Base-by-base conservation (phyloP, 768 basidiomycete genomes). In the Auricularia auricula-judae region DNA sequence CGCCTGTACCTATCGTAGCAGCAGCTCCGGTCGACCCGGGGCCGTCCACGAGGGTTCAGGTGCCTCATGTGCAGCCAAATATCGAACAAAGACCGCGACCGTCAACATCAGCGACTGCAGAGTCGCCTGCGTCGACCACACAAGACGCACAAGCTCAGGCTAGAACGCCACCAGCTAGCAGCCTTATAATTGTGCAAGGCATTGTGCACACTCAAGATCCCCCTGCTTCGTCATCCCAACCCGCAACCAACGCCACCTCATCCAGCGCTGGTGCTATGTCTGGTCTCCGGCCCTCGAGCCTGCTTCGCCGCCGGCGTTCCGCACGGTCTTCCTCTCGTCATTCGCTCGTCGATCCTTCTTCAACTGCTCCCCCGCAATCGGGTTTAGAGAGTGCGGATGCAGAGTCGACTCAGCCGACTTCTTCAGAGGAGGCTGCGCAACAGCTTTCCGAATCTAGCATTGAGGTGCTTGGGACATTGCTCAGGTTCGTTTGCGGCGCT, bases 391-490 rank as follows among this genome's bases (percentile, higher is more conserved):
- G 23, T 1, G 34, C 56, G 56, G 23, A 21, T 34, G 23, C 56
- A 34, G 56, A 23, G 4, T 10, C 56, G 4, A 12, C 23, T 5
- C 14, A 14, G 18, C 23, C 39, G 16, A 34, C n/a, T 61, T 56
- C 65, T 23, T 11, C 63, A n/a, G 66, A 66, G 34, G 64, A 65
- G 16, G 36, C 44, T 14, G 60, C 64, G 16, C 43, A 58, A 33
- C 61, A 62, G 33, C 36, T 67, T 18, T 65, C 66, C 16, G 39
- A 61, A n/a, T 62, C 61, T 21, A 90, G 89, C 71, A 88, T 91
- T 54, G 89, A 91, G 69, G 88, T 92, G 11, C 76, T 92, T 35
- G 90, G 89, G 29, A 91, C 89, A n/a, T 73, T 92, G 16, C 77
- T 92, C 36, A 91, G 89, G 89, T 89, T 70, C 60, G 81, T 75